These are phyloP conservation scores for Borealophlyctis nickersoniae DNA, from an alignment of 192 early-diverging fungal genomes.

Conservation along the genomic window DNA sequence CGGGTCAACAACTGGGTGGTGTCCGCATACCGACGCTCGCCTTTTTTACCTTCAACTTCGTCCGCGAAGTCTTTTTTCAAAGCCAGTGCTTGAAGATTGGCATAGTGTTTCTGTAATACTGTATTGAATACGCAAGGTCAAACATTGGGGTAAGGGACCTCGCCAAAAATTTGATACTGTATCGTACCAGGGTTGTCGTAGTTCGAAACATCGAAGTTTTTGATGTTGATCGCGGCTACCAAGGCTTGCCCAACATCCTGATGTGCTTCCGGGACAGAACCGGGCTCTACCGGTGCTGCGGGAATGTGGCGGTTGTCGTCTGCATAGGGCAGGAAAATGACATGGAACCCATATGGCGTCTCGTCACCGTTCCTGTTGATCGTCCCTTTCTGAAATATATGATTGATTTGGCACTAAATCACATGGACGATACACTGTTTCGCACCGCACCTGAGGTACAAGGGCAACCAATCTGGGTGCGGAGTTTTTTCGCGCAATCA, in stretches of 20 bases:
- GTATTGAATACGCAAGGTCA: not conserved
- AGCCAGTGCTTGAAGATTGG: slow-evolving; percentile 48
- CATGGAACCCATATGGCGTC: slow-evolving; percentile 63
- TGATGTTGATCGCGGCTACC: slow-evolving; percentile 27
- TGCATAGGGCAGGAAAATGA: slow-evolving; percentile 69
- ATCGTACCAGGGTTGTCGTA: slow-evolving; percentile 42
- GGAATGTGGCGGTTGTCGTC: slow-evolving; percentile 61
- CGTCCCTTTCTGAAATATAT: too few relatives aligned
- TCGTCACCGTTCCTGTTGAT: slow-evolving; percentile 54
- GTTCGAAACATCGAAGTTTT: slow-evolving; percentile 29
- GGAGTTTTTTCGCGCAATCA: slow-evolving; percentile 51
- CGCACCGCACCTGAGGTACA: slow-evolving; percentile 58
- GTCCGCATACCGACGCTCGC: not conserved
- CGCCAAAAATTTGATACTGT: not conserved
- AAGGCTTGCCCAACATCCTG: not conserved
- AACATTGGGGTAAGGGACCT: not conserved
- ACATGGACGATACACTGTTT: not conserved
- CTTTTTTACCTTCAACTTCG: slow-evolving; percentile 40
- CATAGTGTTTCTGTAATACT: slow-evolving; percentile 48
- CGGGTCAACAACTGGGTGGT: not conserved
- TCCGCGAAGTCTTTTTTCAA: slow-evolving; percentile 31
- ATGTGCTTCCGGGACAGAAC: not conserved
- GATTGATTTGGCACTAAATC: too few relatives aligned
- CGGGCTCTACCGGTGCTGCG: not conserved
- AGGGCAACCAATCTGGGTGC: slow-evolving; percentile 63